Evolutionary conservation across 2,329 filamentous ascomycete genomes (phyloP).

Genomic region (Ophiocordyceps australis): DNA sequence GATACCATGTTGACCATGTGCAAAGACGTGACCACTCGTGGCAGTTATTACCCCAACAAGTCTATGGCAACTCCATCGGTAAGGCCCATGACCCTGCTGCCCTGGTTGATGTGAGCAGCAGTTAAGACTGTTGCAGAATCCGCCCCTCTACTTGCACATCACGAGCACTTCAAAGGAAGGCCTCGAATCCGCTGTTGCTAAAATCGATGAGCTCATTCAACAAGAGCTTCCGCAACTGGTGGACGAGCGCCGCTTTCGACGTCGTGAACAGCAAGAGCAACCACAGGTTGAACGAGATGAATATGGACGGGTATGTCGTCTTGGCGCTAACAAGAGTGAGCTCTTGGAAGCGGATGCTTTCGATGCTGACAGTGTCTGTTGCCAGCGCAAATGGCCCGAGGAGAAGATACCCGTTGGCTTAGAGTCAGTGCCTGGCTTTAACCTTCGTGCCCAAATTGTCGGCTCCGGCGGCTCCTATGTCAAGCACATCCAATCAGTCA

Average conservation of each 20-base stretch:
- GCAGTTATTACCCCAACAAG: conserved; percentile 94
- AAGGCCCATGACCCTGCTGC: conserved; percentile 19
- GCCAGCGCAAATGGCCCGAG: conserved; percentile 96
- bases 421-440: conserved; percentile 86
- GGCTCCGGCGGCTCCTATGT: conserved; percentile 89
- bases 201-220: conserved; percentile 90
- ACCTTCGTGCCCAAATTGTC: conserved; percentile 88
- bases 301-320: conserved; percentile 55
- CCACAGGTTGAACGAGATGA: conserved; percentile 68
- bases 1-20: conserved; percentile 32
- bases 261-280: conserved; percentile 57
- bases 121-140: conserved; percentile 40
- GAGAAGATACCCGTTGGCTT: conserved; percentile 84
- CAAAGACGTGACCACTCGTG: conserved; percentile 96
- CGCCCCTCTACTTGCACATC: conserved; percentile 85
- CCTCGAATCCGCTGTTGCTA: conserved; percentile 70
- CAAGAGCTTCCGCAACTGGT: conserved; percentile 91
- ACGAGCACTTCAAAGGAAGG: conserved; percentile 85
- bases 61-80: conserved; percentile 89
- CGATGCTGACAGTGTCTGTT: no score
- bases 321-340: background rate
- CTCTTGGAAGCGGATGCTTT: no score
- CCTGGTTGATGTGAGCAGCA: background rate
- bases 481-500: conserved; percentile 95
- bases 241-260: conserved; percentile 81